Evolutionary conservation across 2,329 filamentous ascomycete species (phyloP).

Genomic region (Cladobotryum mycophilum): DNA sequence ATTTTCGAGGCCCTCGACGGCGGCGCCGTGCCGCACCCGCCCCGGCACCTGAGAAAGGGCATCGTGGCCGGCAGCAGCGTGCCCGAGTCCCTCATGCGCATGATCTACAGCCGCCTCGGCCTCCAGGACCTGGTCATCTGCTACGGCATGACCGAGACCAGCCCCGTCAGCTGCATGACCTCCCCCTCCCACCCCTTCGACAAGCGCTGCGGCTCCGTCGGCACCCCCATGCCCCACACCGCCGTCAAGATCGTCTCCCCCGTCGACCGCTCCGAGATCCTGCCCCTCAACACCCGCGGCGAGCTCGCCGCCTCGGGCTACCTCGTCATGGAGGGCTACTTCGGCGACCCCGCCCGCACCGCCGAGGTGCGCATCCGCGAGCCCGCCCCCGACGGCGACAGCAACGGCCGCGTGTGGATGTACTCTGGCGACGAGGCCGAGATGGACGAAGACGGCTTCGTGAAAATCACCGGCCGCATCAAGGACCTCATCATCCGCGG

Average conservation of each 20-base stretch:
- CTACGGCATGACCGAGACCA: slow-evolving; percentile 95
- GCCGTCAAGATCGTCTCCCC: slow-evolving; percentile 68
- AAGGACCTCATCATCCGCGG: slow-evolving; percentile 95
- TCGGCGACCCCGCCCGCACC: slow-evolving; percentile 64
- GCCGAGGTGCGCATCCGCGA: slow-evolving; percentile 53
- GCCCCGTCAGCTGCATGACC: slow-evolving; percentile 75
- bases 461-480: slow-evolving; percentile 82
- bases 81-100: slow-evolving; percentile 72
- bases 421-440: slow-evolving; percentile 83
- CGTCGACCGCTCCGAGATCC: slow-evolving; percentile 46
- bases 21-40: slow-evolving; percentile 21
- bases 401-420: slow-evolving; percentile 65
- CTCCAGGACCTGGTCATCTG: slow-evolving; percentile 82
- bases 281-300: slow-evolving; percentile 62
- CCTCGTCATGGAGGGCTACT: slow-evolving; percentile 87
- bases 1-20: slow-evolving; percentile 69
- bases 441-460: slow-evolving; percentile 78
- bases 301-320: slow-evolving; percentile 84
- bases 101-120: slow-evolving; percentile 67
- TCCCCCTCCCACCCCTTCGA: slow-evolving; percentile 65
- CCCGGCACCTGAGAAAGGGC: slow-evolving; percentile 63
- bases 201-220: slow-evolving; percentile 70
- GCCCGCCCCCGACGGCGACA: too few species aligned
- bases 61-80: slow-evolving; percentile 87
- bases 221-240: slow-evolving; percentile 78